Percentiles rank a stretch among this genome's conserved stretches.
Evolutionary conservation across 495 filamentous ascomycete species (phyloP).

Genomic region (Neurospora sp.): DNA sequence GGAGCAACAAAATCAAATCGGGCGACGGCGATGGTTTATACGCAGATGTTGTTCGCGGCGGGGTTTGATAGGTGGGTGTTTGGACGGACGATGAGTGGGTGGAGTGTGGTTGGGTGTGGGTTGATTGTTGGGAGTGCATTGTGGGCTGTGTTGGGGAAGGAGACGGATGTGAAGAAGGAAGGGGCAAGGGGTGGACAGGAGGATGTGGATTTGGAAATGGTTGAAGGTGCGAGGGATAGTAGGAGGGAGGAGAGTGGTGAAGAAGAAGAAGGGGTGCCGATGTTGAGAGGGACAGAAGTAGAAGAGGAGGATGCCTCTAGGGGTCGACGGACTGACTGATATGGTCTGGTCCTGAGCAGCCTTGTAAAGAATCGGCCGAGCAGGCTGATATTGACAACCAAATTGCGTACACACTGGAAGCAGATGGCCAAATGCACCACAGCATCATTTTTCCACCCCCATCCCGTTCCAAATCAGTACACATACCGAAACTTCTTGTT

Average conservation of each 20-base stretch:
- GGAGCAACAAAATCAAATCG: conserved; percentile 50
- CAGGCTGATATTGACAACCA: background rate
- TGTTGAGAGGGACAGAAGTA: conserved; percentile 7
- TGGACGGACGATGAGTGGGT: conserved; percentile 53
- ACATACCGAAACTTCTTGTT: conserved; percentile 29
- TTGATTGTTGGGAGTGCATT: conserved; percentile 75
- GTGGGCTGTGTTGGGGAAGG: conserved; percentile 58
- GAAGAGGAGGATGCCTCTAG: background rate
- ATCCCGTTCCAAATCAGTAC: conserved; percentile 11
- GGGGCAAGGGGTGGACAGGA: conserved; percentile 2
- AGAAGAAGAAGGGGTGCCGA: conserved; percentile 14
- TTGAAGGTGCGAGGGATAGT: too few relatives aligned
- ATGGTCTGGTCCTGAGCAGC: background rate
- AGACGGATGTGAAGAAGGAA: conserved; percentile 26
- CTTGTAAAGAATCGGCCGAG: background rate
- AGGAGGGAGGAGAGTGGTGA: background rate
- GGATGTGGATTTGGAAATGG: conserved; percentile 3
- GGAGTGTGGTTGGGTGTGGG: conserved; percentile 62
- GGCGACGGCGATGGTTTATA: conserved; percentile 85
- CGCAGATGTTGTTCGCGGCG: conserved; percentile 85
- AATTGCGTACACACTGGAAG: background rate
- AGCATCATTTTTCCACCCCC: background rate
- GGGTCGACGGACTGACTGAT: background rate
- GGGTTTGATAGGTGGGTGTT: conserved; percentile 73
- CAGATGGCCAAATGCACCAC: background rate